These are phyloP conservation scores for Rhododendron simsii DNA, from an alignment of 148 eudicot genomes.

Conservation along the genomic window DNA sequence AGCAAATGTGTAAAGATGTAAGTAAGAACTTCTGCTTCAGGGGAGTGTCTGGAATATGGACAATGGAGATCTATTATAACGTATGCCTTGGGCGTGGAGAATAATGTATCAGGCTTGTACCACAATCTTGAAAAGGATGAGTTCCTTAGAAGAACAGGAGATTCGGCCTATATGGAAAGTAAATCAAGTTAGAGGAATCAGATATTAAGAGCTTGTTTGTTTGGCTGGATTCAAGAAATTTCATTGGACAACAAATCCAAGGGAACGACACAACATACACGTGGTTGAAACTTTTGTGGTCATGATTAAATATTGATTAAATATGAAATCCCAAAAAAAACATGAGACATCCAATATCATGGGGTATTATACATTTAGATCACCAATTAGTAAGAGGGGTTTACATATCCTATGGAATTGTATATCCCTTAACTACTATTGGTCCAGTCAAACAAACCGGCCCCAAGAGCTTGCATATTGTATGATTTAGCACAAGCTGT, in stretches of 20 bases:
- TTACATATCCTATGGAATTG: background rate
- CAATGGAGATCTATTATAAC: conserved; percentile 86
- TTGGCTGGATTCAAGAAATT: background rate
- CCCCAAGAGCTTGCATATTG: background rate
- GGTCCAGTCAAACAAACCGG: background rate
- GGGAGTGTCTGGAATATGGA: conserved; percentile 73
- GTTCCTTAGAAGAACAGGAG: conserved; percentile 64
- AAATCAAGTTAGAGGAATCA: background rate
- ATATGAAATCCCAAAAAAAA: background rate
- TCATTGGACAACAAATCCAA: background rate
- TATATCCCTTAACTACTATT: background rate
- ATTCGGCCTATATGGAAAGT: conserved; percentile 34
- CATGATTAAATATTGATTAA: background rate
- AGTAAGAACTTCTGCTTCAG: conserved; percentile 79
- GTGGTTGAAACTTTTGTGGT: background rate
- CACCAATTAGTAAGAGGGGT: background rate
- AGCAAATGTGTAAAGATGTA: conserved; percentile 72
- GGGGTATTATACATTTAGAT: background rate
- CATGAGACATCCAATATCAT: background rate
- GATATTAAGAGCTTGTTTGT: background rate
- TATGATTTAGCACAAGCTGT: background rate
- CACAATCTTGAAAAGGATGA: conserved; percentile 79
- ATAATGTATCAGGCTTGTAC: conserved; percentile 86
- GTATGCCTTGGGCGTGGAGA: conserved; percentile 75
- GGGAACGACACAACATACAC: background rate